These are phyloP conservation scores for Talaromyces sp. DNA, from an alignment of 2,329 filamentous ascomycete species.

Conservation along the genomic window DNA sequence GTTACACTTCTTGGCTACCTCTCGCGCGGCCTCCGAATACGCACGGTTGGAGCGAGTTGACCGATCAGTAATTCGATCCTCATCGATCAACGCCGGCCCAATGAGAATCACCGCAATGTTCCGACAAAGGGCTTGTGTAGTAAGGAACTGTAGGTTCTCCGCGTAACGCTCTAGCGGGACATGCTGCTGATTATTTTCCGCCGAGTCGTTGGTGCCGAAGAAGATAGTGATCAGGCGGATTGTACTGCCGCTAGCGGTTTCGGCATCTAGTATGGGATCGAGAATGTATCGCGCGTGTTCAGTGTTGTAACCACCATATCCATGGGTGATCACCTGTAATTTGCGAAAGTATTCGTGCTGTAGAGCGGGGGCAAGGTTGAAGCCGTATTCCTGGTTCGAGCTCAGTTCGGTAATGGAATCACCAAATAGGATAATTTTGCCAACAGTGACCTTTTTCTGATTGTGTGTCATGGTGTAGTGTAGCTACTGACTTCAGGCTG, in stretches of 20 bases:
- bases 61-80: no score
- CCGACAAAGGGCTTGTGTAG: no score
- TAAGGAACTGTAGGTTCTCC: not conserved
- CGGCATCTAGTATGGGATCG: conserved; percentile 1
- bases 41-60: no score
- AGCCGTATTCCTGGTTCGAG: not conserved
- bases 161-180: not conserved
- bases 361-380: not conserved
- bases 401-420: conserved; percentile 6
- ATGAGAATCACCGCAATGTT: no score
- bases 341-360: conserved; percentile 11
- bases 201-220: conserved; percentile 8
- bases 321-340: not conserved
- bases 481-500: no score
- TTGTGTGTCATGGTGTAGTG: no score
- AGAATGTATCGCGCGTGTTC: conserved; percentile 6
- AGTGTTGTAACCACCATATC: conserved; percentile 1
- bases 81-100: no score
- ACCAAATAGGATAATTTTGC: not conserved
- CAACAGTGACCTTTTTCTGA: no score
- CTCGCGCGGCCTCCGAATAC: no score
- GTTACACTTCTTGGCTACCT: no score
- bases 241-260: not conserved
- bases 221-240: not conserved
- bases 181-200: not conserved